Base-by-base conservation (phyloP, 2,329 filamentous ascomycete genomes). In the Verticillium longisporum region DNA sequence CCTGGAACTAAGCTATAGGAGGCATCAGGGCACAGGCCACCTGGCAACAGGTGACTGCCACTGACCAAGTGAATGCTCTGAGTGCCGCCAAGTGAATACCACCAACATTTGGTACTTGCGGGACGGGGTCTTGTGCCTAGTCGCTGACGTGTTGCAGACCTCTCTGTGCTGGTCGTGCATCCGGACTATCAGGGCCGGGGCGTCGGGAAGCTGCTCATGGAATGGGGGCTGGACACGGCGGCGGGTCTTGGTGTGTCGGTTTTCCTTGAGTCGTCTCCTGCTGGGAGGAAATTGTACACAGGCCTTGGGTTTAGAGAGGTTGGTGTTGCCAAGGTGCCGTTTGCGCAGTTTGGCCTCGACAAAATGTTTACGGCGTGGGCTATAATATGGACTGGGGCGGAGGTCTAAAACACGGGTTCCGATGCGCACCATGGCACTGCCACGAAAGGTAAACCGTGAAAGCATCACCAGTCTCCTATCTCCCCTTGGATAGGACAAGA, bases 91-190 rank as follows among this genome's bases (percentile, higher is more conserved):
- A 21, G 18, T 21, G 18, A 21, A 21, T 21, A 21, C 18, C 18
- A 21, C 18, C 18, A 21, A 21, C 18, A 21, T 21, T 21, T 21
- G 18, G 18, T 21, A 21, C 1, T 21, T 21, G 26, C 26, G 26
- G 7, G 3, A 37, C 36, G 36, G 7, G 36, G 14, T 37, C 10
- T 11, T 37, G 10, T 14, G 36, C 36, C 14, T 3, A 32, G 10
- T 34, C 7, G 18, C 31, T 59, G 61, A 57, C 58, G 10, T 53
- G n/a, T 18, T 4, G n/a, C 26, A 76, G 74, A 76, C 60, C 64
- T 78, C 3, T 74, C 74, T 56, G 68, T 74, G 1, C 68, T 78
- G 38, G 72, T 76, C 45, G 77, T 75, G 2, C 68, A 74, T 55
- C 70, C 74, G 2, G 69, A 70, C 11, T 72, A 75, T 60, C 74